Conservation (phyloP, 257 asterid species). For the Cordia subcordata region DNA sequence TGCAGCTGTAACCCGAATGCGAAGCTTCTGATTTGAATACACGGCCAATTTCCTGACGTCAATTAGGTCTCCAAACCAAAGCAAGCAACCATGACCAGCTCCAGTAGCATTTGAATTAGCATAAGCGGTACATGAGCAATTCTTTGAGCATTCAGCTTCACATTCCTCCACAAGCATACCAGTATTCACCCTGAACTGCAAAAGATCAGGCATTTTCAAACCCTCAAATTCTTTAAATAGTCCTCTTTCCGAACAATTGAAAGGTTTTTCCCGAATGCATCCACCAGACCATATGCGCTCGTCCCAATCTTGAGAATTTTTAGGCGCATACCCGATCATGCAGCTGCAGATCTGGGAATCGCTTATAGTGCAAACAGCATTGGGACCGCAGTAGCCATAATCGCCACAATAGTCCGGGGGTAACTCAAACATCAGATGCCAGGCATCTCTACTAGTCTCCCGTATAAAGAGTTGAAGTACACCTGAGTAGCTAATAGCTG, state of each 20-base stretch:
- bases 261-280: neutral
- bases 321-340: constrained; percentile 33
- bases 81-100: constrained; percentile 25
- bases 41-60: constrained; percentile 1
- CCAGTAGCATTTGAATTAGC: constrained; percentile 19
- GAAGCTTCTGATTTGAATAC: neutral
- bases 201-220: constrained; percentile 65
- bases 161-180: constrained; percentile 29
- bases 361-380: constrained; percentile 19
- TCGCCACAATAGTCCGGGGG: neutral
- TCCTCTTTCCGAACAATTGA: constrained; percentile 32
- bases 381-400: constrained; percentile 28
- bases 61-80: constrained; percentile 11
- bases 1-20: neutral
- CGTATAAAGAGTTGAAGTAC: neutral
- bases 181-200: constrained; percentile 33
- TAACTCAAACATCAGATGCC: too few relatives aligned
- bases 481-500: neutral
- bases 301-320: constrained; percentile 24
- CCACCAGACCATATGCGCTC: constrained; percentile 12
- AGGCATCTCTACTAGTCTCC: too few relatives aligned
- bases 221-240: constrained; percentile 33
- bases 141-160: constrained; percentile 21
- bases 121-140: constrained; percentile 31
- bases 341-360: constrained; percentile 27